Percentiles rank a stretch among this genome's conserved stretches.
These are phyloP conservation scores for Marasmius fiardii DNA, from an alignment of 1,284 basidiomycete genomes.

Conservation along the genomic window DNA sequence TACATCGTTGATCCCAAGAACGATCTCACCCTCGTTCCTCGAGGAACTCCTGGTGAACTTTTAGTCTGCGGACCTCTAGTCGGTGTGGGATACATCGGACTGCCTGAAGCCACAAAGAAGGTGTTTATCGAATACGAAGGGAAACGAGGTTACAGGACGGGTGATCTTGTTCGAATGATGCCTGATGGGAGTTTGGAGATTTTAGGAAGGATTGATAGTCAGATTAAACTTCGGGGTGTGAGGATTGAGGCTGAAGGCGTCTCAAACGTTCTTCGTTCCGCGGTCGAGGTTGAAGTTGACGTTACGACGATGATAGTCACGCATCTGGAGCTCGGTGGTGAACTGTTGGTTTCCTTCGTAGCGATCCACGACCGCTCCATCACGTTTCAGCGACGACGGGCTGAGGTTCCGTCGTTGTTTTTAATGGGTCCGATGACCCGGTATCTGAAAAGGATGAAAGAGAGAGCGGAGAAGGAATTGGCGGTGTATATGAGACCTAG, in stretches of 20 bases:
- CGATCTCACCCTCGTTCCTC: slow-evolving; percentile 34
- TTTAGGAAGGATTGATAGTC: slow-evolving; percentile 52
- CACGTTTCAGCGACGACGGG: slow-evolving; percentile 11
- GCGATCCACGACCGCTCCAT: slow-evolving; percentile 17
- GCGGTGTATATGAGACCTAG: slow-evolving; percentile 14
- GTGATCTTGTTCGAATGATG: slow-evolving; percentile 51
- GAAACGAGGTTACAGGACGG: slow-evolving; percentile 47
- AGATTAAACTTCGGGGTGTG: slow-evolving; percentile 49
- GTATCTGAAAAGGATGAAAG: slow-evolving; percentile 9
- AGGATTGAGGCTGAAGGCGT: slow-evolving; percentile 44
- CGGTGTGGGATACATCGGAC: slow-evolving; percentile 46
- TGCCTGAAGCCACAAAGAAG: slow-evolving; percentile 42
- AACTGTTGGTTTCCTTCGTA: slow-evolving; percentile 39
- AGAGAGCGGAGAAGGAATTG: slow-evolving; percentile 9
- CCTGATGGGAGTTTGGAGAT: slow-evolving; percentile 51
- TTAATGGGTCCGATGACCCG: neutral
- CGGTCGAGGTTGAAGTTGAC: slow-evolving; percentile 23
- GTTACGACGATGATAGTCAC: slow-evolving; percentile 34
- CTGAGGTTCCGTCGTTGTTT: slow-evolving; percentile 6
- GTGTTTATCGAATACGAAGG: slow-evolving; percentile 42
- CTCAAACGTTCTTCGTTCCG: slow-evolving; percentile 33
- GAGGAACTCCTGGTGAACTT: slow-evolving; percentile 48
- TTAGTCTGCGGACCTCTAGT: slow-evolving; percentile 50
- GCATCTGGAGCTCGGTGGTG: slow-evolving; percentile 33
- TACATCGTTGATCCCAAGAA: slow-evolving; percentile 13